Evolutionary conservation across 2,329 filamentous ascomycete genomes (phyloP).

Genomic region (Fusarium verticillioides): DNA sequence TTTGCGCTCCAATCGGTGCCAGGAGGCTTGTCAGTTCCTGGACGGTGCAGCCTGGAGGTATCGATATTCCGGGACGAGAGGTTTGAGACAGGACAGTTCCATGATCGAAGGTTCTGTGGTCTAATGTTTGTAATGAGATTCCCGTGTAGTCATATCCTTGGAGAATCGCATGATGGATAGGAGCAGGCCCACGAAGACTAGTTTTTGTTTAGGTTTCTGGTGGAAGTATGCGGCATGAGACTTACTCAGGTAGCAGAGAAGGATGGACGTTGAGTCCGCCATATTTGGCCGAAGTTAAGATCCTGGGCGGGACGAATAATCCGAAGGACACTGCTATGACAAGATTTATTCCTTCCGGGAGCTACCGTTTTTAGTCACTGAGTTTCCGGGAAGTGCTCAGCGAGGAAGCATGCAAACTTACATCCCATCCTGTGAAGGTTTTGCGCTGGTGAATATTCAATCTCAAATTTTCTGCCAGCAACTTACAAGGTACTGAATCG

Average conservation of each 20-base stretch:
- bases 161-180: constrained; percentile 86
- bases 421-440: constrained; percentile 85
- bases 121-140: constrained; percentile 87
- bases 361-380: constrained; percentile 51
- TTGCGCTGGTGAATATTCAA: constrained; percentile 79
- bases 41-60: constrained; percentile 58
- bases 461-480: constrained; percentile 69
- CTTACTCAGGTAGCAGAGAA: constrained; percentile 85
- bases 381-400: neutral
- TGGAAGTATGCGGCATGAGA: neutral
- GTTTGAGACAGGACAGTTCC: constrained; percentile 81
- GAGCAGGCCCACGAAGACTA: constrained; percentile 85
- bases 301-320: constrained; percentile 81
- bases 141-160: constrained; percentile 71
- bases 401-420: constrained; percentile 53
- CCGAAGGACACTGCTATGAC: constrained; percentile 96
- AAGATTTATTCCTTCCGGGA: constrained; percentile 74
- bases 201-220: constrained; percentile 22
- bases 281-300: constrained; percentile 77
- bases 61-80: constrained; percentile 65
- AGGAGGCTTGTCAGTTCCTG: constrained; percentile 59
- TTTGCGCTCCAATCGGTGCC: constrained; percentile 71
- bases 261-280: constrained; percentile 95
- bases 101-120: constrained; percentile 80
- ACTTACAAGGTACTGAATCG: constrained; percentile 76